These are phyloP conservation scores for Fusarium pseudoanthophilum DNA, from an alignment of 2,329 filamentous ascomycete species.

Conservation along the genomic window DNA sequence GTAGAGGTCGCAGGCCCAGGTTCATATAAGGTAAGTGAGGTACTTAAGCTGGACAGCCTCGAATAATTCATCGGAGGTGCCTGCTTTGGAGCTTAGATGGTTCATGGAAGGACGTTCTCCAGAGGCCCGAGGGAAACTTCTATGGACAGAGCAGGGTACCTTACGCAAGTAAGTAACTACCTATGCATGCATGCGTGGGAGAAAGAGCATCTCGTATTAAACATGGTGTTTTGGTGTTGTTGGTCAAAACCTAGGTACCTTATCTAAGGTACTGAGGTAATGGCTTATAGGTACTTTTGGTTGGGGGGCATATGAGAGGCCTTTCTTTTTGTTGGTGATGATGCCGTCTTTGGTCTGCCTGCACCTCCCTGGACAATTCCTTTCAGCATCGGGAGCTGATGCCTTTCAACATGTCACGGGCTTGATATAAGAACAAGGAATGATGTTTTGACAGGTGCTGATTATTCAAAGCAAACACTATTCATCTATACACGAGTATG, in stretches of 20 bases:
- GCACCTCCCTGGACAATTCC: background rate
- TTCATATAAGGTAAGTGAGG: background rate
- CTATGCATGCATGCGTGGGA: background rate
- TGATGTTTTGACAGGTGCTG: constrained; percentile 41
- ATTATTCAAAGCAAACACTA: constrained; percentile 49
- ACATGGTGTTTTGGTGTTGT: background rate
- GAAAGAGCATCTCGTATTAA: background rate
- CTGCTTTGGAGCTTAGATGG: background rate
- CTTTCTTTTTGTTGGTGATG: background rate
- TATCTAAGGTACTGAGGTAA: background rate
- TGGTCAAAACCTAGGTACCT: no score
- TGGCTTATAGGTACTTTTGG: background rate
- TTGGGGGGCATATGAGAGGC: background rate
- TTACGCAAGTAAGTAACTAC: background rate
- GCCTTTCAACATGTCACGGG: background rate
- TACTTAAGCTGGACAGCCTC: no score
- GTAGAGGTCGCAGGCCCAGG: background rate
- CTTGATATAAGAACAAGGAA: background rate
- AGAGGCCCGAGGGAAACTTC: background rate
- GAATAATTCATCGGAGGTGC: background rate
- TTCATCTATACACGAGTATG: constrained; percentile 52
- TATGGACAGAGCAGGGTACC: background rate
- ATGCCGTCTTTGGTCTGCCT: background rate
- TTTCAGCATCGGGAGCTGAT: background rate
- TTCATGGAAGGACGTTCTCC: background rate